Evolutionary conservation across 2,329 filamentous ascomycete species (phyloP), one percentile per base, ranked within the genome.

Genomic region (Byssochlamys sp.): DNA sequence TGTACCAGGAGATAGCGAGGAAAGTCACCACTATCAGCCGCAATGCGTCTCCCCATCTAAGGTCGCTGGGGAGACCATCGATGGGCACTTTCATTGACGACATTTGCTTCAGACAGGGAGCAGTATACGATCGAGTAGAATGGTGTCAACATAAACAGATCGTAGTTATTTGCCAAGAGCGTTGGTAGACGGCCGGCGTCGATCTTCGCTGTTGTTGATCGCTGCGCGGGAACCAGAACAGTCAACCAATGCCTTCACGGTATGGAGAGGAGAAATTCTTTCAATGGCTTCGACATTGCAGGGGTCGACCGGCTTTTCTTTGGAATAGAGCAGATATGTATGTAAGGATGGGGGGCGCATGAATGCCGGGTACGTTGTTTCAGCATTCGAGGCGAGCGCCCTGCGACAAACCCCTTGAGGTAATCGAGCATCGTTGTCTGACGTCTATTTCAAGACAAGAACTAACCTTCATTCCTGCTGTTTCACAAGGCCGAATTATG

Each of bases 1-100:
- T 78, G 62, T 76, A 77, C 26, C 68, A 69, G 29, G 74, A 67
- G 6, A 83, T 70, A 24, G 67, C 62, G 58, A 72, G 69, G 57
- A 73, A 73, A 19, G 67, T 63, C 14, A 70, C 55, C 1, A 72
- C 58, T 1, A 60, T 61, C 56, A 67, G 63, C 54, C 66, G 63
- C 11, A 69, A 58, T 2, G 59, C 55, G 10, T 63, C 57, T 35
- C 59, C 59, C 31, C 64, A 61, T 39, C 65, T 66, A 5, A 71
- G 63, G n/a, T 61, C 58, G 7, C 68, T 68, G 1, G 67, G 65
- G 12, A 72, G 70, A 7, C 68, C 70, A 57, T 69, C 65, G 24
- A 68, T 60, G 3, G 66, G 60, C 53, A 67, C 64, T 57, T 64
- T 57, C 2, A 62, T 58, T 26, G 60, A 53, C 49, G 55, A 52